Percentiles rank a stretch among this genome's conserved stretches.
Evolutionary conservation across 805 yeast genomes (phyloP).

Genomic region (Wickerhamiella alocasiicola): DNA sequence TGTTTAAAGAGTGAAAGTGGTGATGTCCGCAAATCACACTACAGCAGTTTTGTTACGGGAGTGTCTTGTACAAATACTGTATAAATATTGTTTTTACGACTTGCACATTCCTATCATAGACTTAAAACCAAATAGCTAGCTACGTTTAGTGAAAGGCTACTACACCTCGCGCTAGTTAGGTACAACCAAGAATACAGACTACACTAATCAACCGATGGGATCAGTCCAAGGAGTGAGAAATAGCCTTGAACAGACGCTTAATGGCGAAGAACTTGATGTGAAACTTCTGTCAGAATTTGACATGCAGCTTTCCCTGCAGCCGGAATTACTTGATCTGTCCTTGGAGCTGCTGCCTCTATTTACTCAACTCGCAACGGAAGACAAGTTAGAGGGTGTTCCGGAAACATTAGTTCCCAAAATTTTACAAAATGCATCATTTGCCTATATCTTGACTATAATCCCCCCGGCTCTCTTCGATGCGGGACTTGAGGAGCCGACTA

Average conservation of each 20-base stretch:
- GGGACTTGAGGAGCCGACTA: conserved; percentile 12
- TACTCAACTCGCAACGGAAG: conserved; percentile 9
- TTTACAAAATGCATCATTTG: conserved; percentile 11
- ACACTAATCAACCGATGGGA: too few relatives aligned
- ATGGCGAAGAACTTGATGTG: background rate
- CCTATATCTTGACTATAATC: conserved; percentile 13
- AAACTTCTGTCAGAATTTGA: conserved; percentile 3
- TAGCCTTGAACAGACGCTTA: conserved; percentile 1
- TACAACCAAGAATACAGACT: too few relatives aligned
- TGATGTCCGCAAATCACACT: too few relatives aligned
- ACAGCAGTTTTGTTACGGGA: too few relatives aligned
- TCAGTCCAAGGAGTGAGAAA: too few relatives aligned
- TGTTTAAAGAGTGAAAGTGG: too few relatives aligned
- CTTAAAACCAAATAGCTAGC: too few relatives aligned
- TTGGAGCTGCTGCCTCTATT: conserved; percentile 15
- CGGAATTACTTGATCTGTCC: background rate
- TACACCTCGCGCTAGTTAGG: too few relatives aligned
- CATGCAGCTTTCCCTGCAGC: background rate
- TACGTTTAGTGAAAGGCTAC: too few relatives aligned
- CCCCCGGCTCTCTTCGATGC: conserved; percentile 9
- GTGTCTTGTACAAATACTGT: too few relatives aligned
- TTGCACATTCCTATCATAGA: too few relatives aligned
- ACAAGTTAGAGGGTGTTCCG: conserved; percentile 15
- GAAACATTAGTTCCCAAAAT: conserved; percentile 13
- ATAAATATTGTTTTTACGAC: too few relatives aligned